Evolutionary conservation across 2,329 filamentous ascomycete species (phyloP).

Genomic region (Aspergillus ochraceus): DNA sequence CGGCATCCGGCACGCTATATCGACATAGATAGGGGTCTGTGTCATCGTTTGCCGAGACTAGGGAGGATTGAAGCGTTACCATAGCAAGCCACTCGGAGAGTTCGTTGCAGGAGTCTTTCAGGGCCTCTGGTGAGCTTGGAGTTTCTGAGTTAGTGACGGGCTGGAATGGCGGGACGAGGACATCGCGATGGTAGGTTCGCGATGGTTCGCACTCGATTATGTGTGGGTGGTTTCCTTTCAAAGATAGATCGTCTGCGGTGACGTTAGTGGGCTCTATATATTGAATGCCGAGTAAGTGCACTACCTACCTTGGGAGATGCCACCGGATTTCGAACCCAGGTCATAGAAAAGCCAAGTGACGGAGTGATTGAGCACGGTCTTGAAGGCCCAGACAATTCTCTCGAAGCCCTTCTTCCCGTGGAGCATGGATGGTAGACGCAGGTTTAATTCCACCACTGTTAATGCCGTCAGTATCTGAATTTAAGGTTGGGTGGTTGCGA

Average conservation of each 20-base stretch:
- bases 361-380: constrained; percentile 69
- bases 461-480: constrained; percentile 12
- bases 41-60: constrained; percentile 36
- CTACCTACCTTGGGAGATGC: constrained; percentile 44
- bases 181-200: constrained; percentile 23
- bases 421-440: constrained; percentile 73
- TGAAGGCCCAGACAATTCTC: constrained; percentile 73
- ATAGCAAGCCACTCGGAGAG: constrained; percentile 64
- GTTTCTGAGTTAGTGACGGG: constrained; percentile 23
- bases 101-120: constrained; percentile 63
- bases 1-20: constrained; percentile 39
- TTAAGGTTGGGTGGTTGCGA: background rate
- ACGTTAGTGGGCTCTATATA: background rate
- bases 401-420: constrained; percentile 83
- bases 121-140: constrained; percentile 40
- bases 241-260: constrained; percentile 31
- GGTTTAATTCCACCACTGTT: constrained; percentile 72
- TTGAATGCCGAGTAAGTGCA: background rate
- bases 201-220: constrained; percentile 30
- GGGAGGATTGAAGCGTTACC: constrained; percentile 47
- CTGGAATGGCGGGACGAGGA: constrained; percentile 36
- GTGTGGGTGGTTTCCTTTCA: constrained; percentile 41
- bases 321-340: constrained; percentile 32
- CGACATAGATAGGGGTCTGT: constrained; percentile 47
- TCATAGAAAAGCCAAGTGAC: constrained; percentile 79